Base-by-base conservation (phyloP, 2,329 filamentous ascomycete genomes). In the Fusarium temperatum region DNA sequence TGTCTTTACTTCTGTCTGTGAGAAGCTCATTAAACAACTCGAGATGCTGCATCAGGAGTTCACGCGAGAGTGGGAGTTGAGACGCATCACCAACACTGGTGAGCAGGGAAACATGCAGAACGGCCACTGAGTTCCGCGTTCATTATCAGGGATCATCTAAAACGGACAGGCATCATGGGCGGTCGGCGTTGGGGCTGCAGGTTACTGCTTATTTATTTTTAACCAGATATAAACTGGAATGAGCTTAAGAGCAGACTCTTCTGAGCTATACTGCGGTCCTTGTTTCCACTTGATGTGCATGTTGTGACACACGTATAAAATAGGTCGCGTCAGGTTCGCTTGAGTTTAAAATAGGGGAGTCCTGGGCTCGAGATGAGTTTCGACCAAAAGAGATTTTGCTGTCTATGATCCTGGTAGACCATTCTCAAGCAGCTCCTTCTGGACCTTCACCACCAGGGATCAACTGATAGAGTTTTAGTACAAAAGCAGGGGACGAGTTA, bases 1-100 rank as follows among this genome's bases (percentile, higher is more conserved):
- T 77, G 95, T 95, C 4, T 87, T 99, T 45, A 87, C 96, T 63
- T 89, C 91, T 58, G 92, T 93, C 47, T 97, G 94, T 85, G 91
- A 93, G 82, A 92, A 95, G 75, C 88, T 98, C 51, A 93, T 99
- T 72, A 89, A 91, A 67, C 92, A 97, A 75, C 89, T 98, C 63
- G 92, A 92, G 63, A 91, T 91, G 74, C 86, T 99, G 67, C 93
- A 93, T 72, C 91, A 94, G 74, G 94, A 97, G 80, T 98, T 98
- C 82, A 97, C 94, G 26, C 95, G 96, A 80, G 96, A 98, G 83
- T 96, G 91, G 84, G 94, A 97, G 83, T 85, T 97, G 77, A 91
- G 94, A 78, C 95, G 95, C 84, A 96, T 97, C 88, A 94, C 92
- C 68, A 89, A 89, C 50, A 90, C 89, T 28, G 89, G 89, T 58